Conservation (phyloP, 1,284 basidiomycete genomes). For the Cryptococcus amylolentus region DNA sequence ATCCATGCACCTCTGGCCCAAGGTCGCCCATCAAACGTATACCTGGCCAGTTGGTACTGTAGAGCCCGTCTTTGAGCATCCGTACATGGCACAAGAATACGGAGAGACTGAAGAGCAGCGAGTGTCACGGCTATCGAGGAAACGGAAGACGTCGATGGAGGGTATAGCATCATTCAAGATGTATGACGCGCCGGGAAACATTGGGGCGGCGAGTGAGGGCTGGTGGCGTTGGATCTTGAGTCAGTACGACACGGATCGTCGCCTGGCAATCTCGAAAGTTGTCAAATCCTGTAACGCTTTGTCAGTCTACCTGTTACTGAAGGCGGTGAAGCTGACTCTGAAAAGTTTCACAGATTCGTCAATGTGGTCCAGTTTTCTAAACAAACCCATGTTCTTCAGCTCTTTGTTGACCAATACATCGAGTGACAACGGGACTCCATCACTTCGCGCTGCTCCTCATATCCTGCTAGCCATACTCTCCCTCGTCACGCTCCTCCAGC, state of each 20-base stretch:
- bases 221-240: conserved; percentile 16
- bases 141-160: too few relatives aligned
- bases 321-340: neutral
- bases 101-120: too few relatives aligned
- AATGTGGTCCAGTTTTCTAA: neutral
- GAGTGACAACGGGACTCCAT: conserved; percentile 6
- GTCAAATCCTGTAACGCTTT: neutral
- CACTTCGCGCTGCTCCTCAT: conserved; percentile 20
- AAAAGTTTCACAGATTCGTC: neutral
- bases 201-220: neutral
- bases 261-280: conserved; percentile 6
- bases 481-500: conserved; percentile 20
- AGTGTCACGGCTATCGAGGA: too few relatives aligned
- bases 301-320: conserved; percentile 1
- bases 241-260: conserved; percentile 19
- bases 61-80: too few relatives aligned
- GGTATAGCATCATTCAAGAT: neutral
- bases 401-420: conserved; percentile 8
- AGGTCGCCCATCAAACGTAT: too few relatives aligned
- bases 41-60: too few relatives aligned
- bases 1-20: too few relatives aligned
- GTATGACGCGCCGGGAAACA: conserved; percentile 2
- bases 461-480: conserved; percentile 27
- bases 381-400: neutral
- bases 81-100: too few relatives aligned